Evolutionary conservation across 2,329 filamentous ascomycete genomes (phyloP).

Genomic region (Arthrobotrys megalospora): DNA sequence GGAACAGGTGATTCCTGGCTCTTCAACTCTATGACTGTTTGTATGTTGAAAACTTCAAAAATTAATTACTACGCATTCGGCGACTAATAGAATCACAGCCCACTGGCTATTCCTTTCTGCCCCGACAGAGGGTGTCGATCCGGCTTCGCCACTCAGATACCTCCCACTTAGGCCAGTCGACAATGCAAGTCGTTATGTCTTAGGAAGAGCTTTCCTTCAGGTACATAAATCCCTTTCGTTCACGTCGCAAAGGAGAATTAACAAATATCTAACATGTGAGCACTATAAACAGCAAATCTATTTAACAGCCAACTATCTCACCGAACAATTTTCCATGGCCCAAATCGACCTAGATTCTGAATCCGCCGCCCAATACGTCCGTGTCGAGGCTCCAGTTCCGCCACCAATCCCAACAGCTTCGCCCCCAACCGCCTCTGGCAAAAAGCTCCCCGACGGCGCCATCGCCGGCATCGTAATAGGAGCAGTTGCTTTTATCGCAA

Average conservation of each 20-base stretch:
- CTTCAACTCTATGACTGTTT: slow-evolving; percentile 52
- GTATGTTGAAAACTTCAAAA: slow-evolving; percentile 13
- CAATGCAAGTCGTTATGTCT: slow-evolving; percentile 37
- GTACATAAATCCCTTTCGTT: slow-evolving; percentile 8
- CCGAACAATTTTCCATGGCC: slow-evolving; percentile 42
- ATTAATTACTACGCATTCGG: neutral
- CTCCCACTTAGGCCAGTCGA: slow-evolving; percentile 52
- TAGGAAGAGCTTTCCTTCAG: slow-evolving; percentile 53
- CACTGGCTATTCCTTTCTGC: slow-evolving; percentile 35
- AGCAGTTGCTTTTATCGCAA: slow-evolving; percentile 18
- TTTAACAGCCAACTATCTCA: slow-evolving; percentile 51
- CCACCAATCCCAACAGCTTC: slow-evolving; percentile 1
- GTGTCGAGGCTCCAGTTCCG: slow-evolving; percentile 33
- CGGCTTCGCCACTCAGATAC: slow-evolving; percentile 31
- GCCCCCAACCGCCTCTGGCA: neutral
- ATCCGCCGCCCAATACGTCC: slow-evolving; percentile 40
- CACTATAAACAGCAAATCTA: slow-evolving; percentile 48
- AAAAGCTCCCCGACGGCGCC: slow-evolving; percentile 40
- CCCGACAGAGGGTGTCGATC: slow-evolving; percentile 37
- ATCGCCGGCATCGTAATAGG: slow-evolving; percentile 57
- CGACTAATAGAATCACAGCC: slow-evolving; percentile 23
- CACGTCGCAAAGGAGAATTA: neutral
- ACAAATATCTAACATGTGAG: neutral
- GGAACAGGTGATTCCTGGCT: slow-evolving; percentile 46
- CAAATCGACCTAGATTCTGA: slow-evolving; percentile 46